phyloP scores from a whole-genome alignment of 164 flowering plant species.

The Vitis riparia region DNA sequence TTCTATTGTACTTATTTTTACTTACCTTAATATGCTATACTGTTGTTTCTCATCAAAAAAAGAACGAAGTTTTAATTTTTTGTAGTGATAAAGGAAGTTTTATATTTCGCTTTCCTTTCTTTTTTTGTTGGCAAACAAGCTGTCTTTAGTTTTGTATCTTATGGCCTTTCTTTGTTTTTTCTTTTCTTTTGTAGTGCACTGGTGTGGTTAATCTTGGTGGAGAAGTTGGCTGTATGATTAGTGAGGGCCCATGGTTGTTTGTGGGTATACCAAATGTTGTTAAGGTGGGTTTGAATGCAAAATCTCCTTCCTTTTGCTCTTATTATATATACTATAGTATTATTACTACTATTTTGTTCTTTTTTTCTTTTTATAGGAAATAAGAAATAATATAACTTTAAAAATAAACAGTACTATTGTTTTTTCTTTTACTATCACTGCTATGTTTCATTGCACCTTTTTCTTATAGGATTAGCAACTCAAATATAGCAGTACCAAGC shows the following conservation, averaged over 20 bases:
- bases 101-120: background rate
- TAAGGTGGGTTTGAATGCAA: constrained; percentile 48
- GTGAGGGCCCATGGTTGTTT: constrained; percentile 97
- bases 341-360: no score
- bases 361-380: no score
- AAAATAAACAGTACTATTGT: background rate
- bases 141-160: background rate
- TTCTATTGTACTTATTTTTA: background rate
- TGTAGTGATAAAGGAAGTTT: background rate
- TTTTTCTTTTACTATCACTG: background rate
- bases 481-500: background rate
- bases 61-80: background rate
- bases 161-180: constrained; percentile 1
- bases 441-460: background rate
- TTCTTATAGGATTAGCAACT: no score
- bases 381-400: no score
- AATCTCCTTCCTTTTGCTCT: background rate
- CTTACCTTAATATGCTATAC: no score
- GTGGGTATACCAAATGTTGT: constrained; percentile 81
- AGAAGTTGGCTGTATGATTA: constrained; percentile 90
- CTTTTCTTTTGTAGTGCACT: constrained; percentile 53
- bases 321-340: no score
- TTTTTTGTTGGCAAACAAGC: background rate
- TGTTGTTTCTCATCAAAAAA: no score
- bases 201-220: constrained; percentile 64